Base-by-base conservation (phyloP, 2,329 filamentous ascomycete genomes). In the Helotiales sp. region DNA sequence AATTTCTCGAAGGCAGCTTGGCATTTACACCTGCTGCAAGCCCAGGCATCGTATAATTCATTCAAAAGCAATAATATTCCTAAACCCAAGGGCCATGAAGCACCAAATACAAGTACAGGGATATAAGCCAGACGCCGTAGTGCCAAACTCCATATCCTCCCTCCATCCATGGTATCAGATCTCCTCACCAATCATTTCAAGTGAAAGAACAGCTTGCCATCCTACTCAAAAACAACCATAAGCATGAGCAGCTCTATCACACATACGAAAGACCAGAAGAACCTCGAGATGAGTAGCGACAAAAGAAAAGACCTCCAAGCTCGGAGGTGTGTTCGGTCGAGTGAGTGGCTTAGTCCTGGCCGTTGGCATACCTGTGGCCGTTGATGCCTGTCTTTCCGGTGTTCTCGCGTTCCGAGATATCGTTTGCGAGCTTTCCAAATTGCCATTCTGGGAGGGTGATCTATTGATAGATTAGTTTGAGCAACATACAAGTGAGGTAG, bases 371-470 rank as follows among this genome's bases (percentile, higher is more conserved):
- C 44, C 50, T 55, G 10, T 29, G 3, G 8, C 44, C 47, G 30
- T 59, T 57, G 12, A 56, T 29, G 5, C 52, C 49, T 15, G 36
- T 34, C 50, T 64, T 63, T 8, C 65, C 62, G 33, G 42, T 63
- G 12, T 58, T 54, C 55, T 69, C 66, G 1, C 59, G 40, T n/a
- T 65, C 63, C 1, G 58, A 60, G 8, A 72, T 72, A 56, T 75
- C 66, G 0, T 63, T 64, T 5, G 75, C 73, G 36, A 81, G 64
- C 38, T 75, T 76, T 0, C 83, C 83, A 69, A 86, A 86, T 70
- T 86, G 83, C 91, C 91, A 96, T 67, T 83, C 83, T 1, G 91
- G 91, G 6, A 93, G 84, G 1, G 82, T 81, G 68, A 96, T 92
- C n/a, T n/a, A n/a, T n/a, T n/a, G n/a, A n/a, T n/a, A n/a, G n/a